Conservation (phyloP, 176 grass and related monocot genomes). For the Dactylis glomerata region DNA sequence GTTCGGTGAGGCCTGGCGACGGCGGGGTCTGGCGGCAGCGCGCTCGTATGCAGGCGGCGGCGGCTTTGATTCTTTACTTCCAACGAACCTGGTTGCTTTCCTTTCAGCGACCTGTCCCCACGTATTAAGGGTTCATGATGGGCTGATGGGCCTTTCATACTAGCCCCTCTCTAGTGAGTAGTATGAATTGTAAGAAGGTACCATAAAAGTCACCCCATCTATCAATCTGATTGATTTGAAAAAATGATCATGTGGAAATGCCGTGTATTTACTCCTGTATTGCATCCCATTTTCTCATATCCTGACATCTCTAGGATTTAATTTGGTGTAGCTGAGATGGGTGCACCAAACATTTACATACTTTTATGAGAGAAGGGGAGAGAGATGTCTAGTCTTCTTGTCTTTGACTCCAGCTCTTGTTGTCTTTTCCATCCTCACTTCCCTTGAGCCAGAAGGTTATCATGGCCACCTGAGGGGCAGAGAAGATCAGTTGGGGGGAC, state of each 20-base stretch:
- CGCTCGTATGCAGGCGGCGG: too few species aligned
- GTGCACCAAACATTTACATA: constrained; percentile 31
- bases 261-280: background rate
- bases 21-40: too few species aligned
- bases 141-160: too few species aligned
- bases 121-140: too few species aligned
- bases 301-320: background rate
- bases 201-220: too few species aligned
- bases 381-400: constrained; percentile 59
- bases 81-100: too few species aligned
- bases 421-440: constrained; percentile 61
- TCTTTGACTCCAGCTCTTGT: constrained; percentile 99
- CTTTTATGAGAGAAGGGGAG: background rate
- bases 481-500: constrained; percentile 43
- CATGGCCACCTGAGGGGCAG: constrained; percentile 50
- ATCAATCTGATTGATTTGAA: too few species aligned
- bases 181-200: too few species aligned
- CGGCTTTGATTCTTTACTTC: too few species aligned
- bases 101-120: too few species aligned
- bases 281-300: background rate
- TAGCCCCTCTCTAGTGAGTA: too few species aligned
- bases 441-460: constrained; percentile 89
- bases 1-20: too few species aligned
- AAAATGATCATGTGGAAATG: background rate
- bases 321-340: background rate